These are phyloP conservation scores for Xylaria sp. DNA, from an alignment of 2,329 filamentous ascomycete genomes.

Conservation along the genomic window DNA sequence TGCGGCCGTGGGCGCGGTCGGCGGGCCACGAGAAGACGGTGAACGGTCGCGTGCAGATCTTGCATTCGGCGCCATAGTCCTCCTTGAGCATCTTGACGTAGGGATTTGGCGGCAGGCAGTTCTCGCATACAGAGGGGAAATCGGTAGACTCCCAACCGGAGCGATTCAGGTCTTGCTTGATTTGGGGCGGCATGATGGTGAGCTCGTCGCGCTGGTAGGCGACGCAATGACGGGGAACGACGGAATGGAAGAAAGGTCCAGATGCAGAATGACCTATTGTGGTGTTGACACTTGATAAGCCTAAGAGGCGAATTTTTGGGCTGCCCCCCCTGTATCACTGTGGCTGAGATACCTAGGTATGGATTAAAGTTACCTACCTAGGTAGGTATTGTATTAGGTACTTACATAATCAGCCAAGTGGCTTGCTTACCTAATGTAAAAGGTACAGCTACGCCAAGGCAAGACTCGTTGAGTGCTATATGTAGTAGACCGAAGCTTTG, in stretches of 20 bases:
- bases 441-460: neutral
- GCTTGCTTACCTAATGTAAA: neutral
- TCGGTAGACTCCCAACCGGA: constrained; percentile 96
- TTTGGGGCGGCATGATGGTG: constrained; percentile 80
- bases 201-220: constrained; percentile 25
- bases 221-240: constrained; percentile 10
- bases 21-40: constrained; percentile 96
- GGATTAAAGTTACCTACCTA: too few relatives aligned
- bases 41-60: constrained; percentile 92
- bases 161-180: constrained; percentile 94
- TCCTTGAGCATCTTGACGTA: constrained; percentile 99
- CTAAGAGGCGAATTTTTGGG: constrained; percentile 24
- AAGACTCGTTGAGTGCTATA: neutral
- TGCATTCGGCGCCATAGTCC: constrained; percentile 89
- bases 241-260: neutral
- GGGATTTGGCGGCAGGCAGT: constrained; percentile 93
- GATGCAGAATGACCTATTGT: constrained; percentile 3
- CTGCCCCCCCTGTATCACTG: neutral
- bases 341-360: constrained; percentile 19
- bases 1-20: constrained; percentile 85
- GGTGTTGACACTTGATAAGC: constrained; percentile 15
- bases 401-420: too few relatives aligned
- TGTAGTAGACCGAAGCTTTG: neutral
- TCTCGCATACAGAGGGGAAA: constrained; percentile 90
- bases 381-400: neutral